phyloP scores from a whole-genome alignment of 148 eudicot species.

The Fagopyrum esculentum region DNA sequence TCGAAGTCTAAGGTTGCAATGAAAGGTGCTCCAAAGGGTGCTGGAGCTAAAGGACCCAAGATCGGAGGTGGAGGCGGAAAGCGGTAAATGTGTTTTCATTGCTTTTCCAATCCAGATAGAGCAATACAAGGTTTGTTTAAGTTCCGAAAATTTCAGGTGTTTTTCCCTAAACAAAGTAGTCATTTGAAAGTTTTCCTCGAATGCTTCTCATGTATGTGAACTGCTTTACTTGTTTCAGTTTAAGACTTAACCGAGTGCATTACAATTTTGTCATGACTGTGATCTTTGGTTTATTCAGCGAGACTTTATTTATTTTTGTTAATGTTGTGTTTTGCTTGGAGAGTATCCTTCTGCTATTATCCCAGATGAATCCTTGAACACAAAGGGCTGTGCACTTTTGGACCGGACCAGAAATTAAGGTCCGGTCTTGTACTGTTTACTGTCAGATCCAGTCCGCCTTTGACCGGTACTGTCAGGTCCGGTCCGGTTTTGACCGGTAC shows the following conservation, averaged over 20 bases:
- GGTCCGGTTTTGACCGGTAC: too few species aligned
- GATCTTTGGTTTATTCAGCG: background rate
- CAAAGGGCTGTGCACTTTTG: too few species aligned
- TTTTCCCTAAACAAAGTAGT: background rate
- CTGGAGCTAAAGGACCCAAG: constrained; percentile 48
- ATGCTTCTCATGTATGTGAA: constrained; percentile 1
- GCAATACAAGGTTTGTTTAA: too few species aligned
- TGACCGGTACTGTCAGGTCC: too few species aligned
- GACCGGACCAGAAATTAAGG: too few species aligned
- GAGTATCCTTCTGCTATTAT: too few species aligned
- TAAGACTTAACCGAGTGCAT: background rate
- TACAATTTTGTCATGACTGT: background rate
- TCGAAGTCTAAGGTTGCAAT: constrained; percentile 6
- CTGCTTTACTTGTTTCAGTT: background rate
- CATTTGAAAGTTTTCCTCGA: background rate
- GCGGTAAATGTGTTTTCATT: constrained; percentile 22
- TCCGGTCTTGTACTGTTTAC: too few species aligned
- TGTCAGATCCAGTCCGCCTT: too few species aligned
- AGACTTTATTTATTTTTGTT: background rate
- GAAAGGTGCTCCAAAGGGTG: constrained; percentile 36
- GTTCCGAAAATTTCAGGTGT: background rate
- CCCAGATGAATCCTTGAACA: background rate
- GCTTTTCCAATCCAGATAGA: background rate
- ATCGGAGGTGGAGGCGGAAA: constrained; percentile 67
- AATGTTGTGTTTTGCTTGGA: too few species aligned